A percentile compares a stretch with the other conserved stretches of the same genome.
Evolutionary conservation across 805 yeast species (phyloP).

Genomic region (Sugiyamaella valdiviana): DNA sequence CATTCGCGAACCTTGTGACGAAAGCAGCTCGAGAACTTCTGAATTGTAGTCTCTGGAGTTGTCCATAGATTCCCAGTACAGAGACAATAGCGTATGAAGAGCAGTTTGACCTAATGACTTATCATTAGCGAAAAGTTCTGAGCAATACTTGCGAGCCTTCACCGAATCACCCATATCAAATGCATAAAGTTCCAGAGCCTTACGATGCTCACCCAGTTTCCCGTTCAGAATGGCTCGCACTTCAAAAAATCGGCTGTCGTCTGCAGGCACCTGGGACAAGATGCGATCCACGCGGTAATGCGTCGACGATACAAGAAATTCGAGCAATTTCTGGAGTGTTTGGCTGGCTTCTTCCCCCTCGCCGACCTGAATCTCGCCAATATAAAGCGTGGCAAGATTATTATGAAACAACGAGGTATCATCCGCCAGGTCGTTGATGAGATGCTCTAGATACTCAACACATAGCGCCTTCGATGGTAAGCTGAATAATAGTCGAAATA

Average conservation of each 20-base stretch:
- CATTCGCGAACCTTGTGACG: slow-evolving; percentile 44
- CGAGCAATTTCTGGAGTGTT: slow-evolving; percentile 30
- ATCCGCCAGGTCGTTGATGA: slow-evolving; percentile 39
- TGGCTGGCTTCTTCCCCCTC: slow-evolving; percentile 14
- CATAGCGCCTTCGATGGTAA: slow-evolving; percentile 26
- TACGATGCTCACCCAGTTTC: slow-evolving; percentile 53
- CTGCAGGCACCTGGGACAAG: slow-evolving; percentile 25
- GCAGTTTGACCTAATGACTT: slow-evolving; percentile 37
- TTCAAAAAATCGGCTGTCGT: slow-evolving; percentile 26
- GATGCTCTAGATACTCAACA: slow-evolving; percentile 47
- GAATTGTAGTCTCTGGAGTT: slow-evolving; percentile 27
- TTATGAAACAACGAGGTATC: slow-evolving; percentile 37
- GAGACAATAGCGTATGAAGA: slow-evolving; percentile 46
- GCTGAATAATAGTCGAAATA: slow-evolving; percentile 46
- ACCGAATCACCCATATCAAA: slow-evolving; percentile 50
- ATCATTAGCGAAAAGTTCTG: slow-evolving; percentile 39
- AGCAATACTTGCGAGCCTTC: slow-evolving; percentile 58
- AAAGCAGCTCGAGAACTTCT: slow-evolving; percentile 38
- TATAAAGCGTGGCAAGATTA: slow-evolving; percentile 41
- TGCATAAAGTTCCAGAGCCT: slow-evolving; percentile 56
- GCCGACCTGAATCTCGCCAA: slow-evolving; percentile 26
- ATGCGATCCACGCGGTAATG: slow-evolving; percentile 38
- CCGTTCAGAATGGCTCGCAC: slow-evolving; percentile 54
- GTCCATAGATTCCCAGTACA: slow-evolving; percentile 26
- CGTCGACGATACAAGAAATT: slow-evolving; percentile 32